Evolutionary conservation across 768 basidiomycete genomes (phyloP).

Genomic region (Chalciporus piperatus): DNA sequence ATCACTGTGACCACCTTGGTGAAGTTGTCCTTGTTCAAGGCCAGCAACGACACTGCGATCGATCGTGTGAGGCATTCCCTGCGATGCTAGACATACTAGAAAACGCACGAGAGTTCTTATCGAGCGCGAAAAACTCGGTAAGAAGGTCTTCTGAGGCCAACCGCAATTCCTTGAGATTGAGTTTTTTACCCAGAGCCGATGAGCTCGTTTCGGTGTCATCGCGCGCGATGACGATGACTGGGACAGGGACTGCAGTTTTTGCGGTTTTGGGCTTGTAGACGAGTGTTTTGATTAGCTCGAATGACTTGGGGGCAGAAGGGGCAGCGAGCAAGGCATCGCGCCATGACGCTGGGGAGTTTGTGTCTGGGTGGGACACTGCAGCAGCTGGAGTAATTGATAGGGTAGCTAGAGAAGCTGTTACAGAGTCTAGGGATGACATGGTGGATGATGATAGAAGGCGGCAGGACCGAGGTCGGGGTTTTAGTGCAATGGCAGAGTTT

Average conservation of each 20-base stretch:
- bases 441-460: constrained; percentile 15
- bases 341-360: constrained; percentile 76
- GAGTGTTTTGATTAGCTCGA: constrained; percentile 81
- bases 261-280: constrained; percentile 97
- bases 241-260: constrained; percentile 80
- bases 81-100: not conserved
- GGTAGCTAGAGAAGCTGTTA: constrained; percentile 42
- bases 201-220: constrained; percentile 85
- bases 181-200: constrained; percentile 69
- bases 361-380: constrained; percentile 53
- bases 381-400: constrained; percentile 56
- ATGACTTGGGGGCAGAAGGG: constrained; percentile 50
- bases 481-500: constrained; percentile 15
- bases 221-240: constrained; percentile 82
- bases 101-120: constrained; percentile 84
- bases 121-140: constrained; percentile 76
- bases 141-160: constrained; percentile 85
- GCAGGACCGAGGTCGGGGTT: constrained; percentile 7
- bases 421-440: constrained; percentile 36
- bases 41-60: constrained; percentile 73
- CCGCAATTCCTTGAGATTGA: constrained; percentile 84
- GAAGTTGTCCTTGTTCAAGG: constrained; percentile 63
- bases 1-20: constrained; percentile 71
- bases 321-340: constrained; percentile 61
- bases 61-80: not conserved